Conservation (phyloP, 1,139 yeast species). For the Pichia sp. region DNA sequence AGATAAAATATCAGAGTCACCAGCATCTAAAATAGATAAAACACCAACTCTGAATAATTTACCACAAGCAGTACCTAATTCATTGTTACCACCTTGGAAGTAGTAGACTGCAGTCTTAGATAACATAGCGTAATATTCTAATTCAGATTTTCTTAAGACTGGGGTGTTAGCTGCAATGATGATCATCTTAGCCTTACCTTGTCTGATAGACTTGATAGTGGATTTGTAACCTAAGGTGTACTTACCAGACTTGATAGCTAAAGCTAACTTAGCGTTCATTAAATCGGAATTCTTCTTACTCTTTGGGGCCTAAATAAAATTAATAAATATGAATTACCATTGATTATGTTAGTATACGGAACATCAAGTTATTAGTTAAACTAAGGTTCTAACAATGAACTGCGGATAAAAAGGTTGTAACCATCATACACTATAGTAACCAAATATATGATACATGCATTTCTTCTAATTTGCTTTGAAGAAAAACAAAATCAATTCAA, state of each 20-base stretch:
- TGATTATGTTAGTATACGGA: slow-evolving; percentile 6
- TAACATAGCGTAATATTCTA: slow-evolving; percentile 99
- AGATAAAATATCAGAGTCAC: slow-evolving; percentile 98
- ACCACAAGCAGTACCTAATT: slow-evolving; percentile 99
- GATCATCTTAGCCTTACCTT: slow-evolving; percentile 97
- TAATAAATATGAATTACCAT: neutral
- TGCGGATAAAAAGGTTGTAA: neutral
- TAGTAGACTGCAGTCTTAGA: slow-evolving; percentile 97
- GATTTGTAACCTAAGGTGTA: slow-evolving; percentile 99
- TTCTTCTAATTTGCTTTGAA: no score
- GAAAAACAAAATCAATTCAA: no score
- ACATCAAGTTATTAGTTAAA: neutral
- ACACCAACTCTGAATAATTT: slow-evolving; percentile 99
- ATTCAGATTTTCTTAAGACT: slow-evolving; percentile 98
- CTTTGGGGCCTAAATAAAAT: slow-evolving; percentile 77
- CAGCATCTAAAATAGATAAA: slow-evolving; percentile 92
- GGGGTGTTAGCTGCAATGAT: slow-evolving; percentile 99
- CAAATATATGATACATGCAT: no score
- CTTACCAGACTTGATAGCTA: slow-evolving; percentile 98
- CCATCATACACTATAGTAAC: neutral
- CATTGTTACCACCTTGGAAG: slow-evolving; percentile 99
- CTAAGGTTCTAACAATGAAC: neutral
- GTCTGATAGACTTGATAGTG: slow-evolving; percentile 96
- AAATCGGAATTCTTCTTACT: slow-evolving; percentile 77
- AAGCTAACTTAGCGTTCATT: slow-evolving; percentile 97